These are phyloP conservation scores for Pythium phragmiticola DNA, from an alignment of 352 stramenopile species.

Conservation along the genomic window DNA sequence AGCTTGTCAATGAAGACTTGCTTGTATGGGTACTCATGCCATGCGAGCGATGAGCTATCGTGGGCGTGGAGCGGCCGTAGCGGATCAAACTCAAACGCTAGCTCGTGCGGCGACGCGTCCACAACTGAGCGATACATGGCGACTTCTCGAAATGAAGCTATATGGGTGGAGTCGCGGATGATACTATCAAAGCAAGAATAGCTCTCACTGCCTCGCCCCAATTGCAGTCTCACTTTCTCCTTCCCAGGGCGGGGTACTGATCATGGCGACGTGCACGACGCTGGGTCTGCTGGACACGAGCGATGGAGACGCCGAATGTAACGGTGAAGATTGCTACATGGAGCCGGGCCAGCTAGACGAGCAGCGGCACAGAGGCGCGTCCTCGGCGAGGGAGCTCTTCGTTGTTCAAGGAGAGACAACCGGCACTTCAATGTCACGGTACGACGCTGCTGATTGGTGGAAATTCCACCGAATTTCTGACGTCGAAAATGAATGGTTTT, in stretches of 20 bases:
- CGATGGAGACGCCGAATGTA: neutral
- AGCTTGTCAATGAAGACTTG: slow-evolving; percentile 60
- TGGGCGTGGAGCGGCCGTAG: slow-evolving; percentile 45
- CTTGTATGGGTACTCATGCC: slow-evolving; percentile 72
- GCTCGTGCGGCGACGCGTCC: slow-evolving; percentile 25
- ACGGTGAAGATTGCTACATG: neutral
- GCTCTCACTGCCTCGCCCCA: neutral
- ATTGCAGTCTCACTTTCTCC: neutral
- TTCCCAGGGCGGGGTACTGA: neutral
- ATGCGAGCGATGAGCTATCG: slow-evolving; percentile 42
- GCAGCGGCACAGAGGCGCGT: neutral
- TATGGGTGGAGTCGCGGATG: neutral
- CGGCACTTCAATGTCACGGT: slow-evolving; percentile 20
- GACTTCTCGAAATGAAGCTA: neutral
- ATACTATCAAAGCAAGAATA: slow-evolving; percentile 18
- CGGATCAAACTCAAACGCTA: slow-evolving; percentile 61
- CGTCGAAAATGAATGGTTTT: slow-evolving; percentile 7
- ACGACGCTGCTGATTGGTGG: slow-evolving; percentile 4
- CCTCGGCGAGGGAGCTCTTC: slow-evolving; percentile 8
- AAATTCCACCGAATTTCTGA: neutral
- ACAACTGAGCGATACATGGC: slow-evolving; percentile 54
- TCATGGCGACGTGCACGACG: slow-evolving; percentile 8
- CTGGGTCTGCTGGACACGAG: slow-evolving; percentile 20
- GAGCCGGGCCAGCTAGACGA: neutral
- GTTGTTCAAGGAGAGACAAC: slow-evolving; percentile 12